Conservation (phyloP, 768 basidiomycete genomes). For the Infundibulicybe gibba region DNA sequence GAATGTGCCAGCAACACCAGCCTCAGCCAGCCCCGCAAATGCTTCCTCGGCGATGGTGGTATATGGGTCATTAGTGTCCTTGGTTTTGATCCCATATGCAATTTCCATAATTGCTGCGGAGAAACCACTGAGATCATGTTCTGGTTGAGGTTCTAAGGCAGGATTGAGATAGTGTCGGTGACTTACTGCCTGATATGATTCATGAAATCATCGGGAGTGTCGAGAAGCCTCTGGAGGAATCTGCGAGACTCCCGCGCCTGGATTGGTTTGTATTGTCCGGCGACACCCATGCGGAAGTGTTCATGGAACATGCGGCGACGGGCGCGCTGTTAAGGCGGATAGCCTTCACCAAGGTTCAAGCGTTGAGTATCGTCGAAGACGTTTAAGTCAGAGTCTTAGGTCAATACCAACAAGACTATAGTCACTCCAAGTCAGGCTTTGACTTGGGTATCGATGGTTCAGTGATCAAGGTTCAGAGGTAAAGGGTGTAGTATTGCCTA, state of each 20-base stretch:
- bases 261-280: conserved; percentile 14
- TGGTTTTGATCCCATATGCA: conserved; percentile 6
- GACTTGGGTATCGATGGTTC: too few relatives aligned
- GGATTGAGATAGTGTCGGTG: not conserved
- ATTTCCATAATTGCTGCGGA: conserved; percentile 1
- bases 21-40: conserved; percentile 1
- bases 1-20: conserved; percentile 6
- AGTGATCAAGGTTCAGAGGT: too few relatives aligned
- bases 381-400: too few relatives aligned
- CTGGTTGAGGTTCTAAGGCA: not conserved
- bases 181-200: conserved; percentile 9
- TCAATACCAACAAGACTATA: too few relatives aligned
- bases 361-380: too few relatives aligned
- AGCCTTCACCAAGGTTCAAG: too few relatives aligned
- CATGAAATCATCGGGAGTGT: conserved; percentile 10
- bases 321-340: too few relatives aligned
- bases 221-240: conserved; percentile 11
- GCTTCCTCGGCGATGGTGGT: conserved; percentile 3
- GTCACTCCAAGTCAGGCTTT: too few relatives aligned
- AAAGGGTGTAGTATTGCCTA: too few relatives aligned
- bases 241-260: conserved; percentile 19
- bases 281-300: conserved; percentile 15
- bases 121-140: conserved; percentile 14
- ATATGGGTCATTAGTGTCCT: conserved; percentile 1
- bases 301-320: conserved; percentile 24